Evolutionary conservation across 139 green algal genomes (phyloP).

Genomic region (Chlamydomonas sp.): DNA sequence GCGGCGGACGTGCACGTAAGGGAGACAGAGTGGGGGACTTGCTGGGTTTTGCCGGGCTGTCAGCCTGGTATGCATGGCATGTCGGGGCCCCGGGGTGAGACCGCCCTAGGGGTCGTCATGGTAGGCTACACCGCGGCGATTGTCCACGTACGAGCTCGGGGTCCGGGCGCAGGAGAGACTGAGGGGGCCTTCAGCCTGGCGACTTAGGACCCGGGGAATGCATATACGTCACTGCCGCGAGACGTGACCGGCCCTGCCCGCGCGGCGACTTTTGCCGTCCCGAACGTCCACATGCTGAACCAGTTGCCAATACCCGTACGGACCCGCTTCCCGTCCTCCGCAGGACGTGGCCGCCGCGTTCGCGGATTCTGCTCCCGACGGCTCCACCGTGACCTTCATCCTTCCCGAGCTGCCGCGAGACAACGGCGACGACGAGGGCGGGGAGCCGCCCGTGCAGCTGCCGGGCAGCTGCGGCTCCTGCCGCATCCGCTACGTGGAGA

Average conservation of each 20-base stretch:
- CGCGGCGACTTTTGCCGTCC: background rate
- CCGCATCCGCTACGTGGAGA: conserved; percentile 49
- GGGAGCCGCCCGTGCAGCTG: background rate
- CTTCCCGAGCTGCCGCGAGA: conserved; percentile 15
- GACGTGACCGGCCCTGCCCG: background rate
- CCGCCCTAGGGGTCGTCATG: too few species aligned
- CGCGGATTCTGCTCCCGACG: conserved; percentile 34
- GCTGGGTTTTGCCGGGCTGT: too few species aligned
- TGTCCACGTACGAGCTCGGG: too few species aligned
- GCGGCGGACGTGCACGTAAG: conserved; percentile 33
- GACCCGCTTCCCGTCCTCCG: background rate
- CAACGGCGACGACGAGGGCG: too few species aligned
- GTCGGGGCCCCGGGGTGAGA: too few species aligned
- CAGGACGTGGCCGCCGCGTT: conserved; percentile 50
- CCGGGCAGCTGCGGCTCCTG: conserved; percentile 18
- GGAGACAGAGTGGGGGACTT: too few species aligned
- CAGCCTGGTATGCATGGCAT: too few species aligned
- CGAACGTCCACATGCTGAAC: background rate
- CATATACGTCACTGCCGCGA: too few species aligned
- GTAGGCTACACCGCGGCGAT: too few species aligned
- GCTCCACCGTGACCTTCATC: conserved; percentile 51
- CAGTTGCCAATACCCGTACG: background rate
- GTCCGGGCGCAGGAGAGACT: too few species aligned
- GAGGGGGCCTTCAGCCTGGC: too few species aligned
- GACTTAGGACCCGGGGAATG: too few species aligned